Conservation (phyloP, 495 filamentous ascomycete species). For the Pseudomonodictys pantanalensis region DNA sequence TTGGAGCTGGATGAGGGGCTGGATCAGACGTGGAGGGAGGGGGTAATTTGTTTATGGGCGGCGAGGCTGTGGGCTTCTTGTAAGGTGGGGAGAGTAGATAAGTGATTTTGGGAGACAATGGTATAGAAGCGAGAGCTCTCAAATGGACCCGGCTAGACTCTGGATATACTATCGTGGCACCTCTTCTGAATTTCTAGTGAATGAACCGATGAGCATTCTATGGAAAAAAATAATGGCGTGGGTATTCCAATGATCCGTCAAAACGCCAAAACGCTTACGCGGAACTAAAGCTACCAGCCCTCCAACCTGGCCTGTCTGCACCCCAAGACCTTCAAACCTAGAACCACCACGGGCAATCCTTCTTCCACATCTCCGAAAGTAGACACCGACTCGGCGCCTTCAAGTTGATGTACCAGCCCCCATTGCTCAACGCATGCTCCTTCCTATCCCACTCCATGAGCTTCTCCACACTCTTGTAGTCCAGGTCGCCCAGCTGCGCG, state of each 20-base stretch:
- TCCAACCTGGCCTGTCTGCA: no score
- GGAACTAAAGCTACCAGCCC: no score
- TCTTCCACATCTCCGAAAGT: background rate
- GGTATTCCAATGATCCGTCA: no score
- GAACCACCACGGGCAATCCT: background rate
- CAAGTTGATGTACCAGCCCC: conserved; percentile 13
- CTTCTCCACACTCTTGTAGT: conserved; percentile 78
- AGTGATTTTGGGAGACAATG: no score
- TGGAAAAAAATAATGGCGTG: no score
- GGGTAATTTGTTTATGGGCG: conserved; percentile 12
- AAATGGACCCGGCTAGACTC: no score
- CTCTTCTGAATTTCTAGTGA: no score
- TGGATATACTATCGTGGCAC: no score
- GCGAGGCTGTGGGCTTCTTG: conserved; percentile 23
- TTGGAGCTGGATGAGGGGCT: conserved; percentile 9
- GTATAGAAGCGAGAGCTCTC: no score
- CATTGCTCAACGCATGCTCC: conserved; percentile 29
- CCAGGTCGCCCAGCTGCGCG: conserved; percentile 79
- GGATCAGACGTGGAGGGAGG: conserved; percentile 26
- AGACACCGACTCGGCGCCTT: background rate
- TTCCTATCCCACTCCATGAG: conserved; percentile 67
- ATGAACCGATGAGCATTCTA: no score
- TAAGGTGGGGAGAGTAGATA: conserved; percentile 19
- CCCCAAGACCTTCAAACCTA: background rate
- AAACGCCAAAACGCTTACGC: no score